A percentile compares a stretch with the other conserved stretches of the same genome.
phyloP scores from a whole-genome alignment of 305 asterid genomes.

The Fraxinus ornus region DNA sequence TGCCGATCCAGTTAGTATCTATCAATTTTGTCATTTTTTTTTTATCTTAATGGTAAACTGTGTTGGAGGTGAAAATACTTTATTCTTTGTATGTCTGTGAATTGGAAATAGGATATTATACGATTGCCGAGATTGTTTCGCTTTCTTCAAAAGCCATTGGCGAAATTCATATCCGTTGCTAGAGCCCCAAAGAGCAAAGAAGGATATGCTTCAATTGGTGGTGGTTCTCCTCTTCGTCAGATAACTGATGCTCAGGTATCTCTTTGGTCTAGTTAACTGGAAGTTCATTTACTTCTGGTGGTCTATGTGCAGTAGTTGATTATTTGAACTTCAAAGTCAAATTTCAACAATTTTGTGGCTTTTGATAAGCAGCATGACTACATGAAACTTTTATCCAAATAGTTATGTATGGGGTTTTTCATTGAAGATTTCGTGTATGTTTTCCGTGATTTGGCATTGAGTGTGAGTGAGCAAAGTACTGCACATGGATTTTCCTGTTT shows the following conservation, averaged over 20 bases:
- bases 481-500: background rate
- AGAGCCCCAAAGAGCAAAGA: slow-evolving; percentile 98
- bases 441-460: slow-evolving; percentile 12
- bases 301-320: background rate
- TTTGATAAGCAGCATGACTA: background rate
- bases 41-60: slow-evolving; percentile 10
- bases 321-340: slow-evolving; percentile 17
- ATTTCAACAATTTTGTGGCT: slow-evolving; percentile 14
- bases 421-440: background rate
- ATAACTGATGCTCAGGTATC: slow-evolving; percentile 93
- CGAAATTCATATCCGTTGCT: slow-evolving; percentile 84
- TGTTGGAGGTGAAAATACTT: slow-evolving; percentile 18
- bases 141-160: slow-evolving; percentile 93
- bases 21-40: slow-evolving; percentile 22
- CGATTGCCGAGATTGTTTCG: slow-evolving; percentile 91
- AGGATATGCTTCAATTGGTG: slow-evolving; percentile 98
- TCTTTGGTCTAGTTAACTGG: background rate
- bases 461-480: slow-evolving; percentile 4
- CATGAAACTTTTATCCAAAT: background rate
- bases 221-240: slow-evolving; percentile 97
- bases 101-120: slow-evolving; percentile 75
- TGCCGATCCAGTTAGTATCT: slow-evolving; percentile 84
- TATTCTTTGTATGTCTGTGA: slow-evolving; percentile 21
- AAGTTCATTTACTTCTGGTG: slow-evolving; percentile 15
- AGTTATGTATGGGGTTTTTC: background rate